Evolutionary conservation across 2,329 filamentous ascomycete genomes (phyloP), one percentile per base, ranked within the genome.

Genomic region (Botrytis galanthina): DNA sequence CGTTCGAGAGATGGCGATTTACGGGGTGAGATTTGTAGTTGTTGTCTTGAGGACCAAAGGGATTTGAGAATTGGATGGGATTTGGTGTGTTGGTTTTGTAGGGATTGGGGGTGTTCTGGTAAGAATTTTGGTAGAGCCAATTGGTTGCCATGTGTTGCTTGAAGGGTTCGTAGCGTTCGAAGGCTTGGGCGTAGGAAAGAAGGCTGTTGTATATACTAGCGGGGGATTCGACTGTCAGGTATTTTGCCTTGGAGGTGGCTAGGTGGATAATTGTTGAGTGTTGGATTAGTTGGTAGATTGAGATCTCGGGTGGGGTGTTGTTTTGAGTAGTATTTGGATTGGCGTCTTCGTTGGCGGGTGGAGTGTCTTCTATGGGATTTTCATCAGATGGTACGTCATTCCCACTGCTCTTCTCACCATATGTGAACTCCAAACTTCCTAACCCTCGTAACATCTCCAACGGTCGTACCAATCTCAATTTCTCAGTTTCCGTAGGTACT

Each of bases 111-210:
- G 39, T 22, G 12, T 7, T 32, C 6, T 1, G 26, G 35, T 60
- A 61, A 29, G 26, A 22, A n/a, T 46, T 70, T 5, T 35, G 39
- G 18, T 35, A 29, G 12, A 70, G n/a, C 48, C 48, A 70, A 1
- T 70, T 70, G 29, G 35, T 48, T 14, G 16, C 67, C 67, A 70
- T 59, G 20, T 35, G 35, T 42, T 70, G 54, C 29, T 67, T 67
- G 32, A 67, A 54, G 16, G 32, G 26, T n/a, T 60, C 32, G n/a
- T 70, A 59, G 9, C 39, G 51, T 39, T 67, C 46, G 32, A 54
- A 68, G 37, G 46, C 32, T 68, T 68, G 32, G 0, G 64, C 46
- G 46, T 68, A 68, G 46, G 46, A 54, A 29, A 54, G 46, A 39
- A 67, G 22, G 1, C 20, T n/a, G 32, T 26, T 67, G 44, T n/a